These are phyloP conservation scores for Mycosarcoma mackinlayi DNA, from an alignment of 1,284 basidiomycete genomes.

Conservation along the genomic window DNA sequence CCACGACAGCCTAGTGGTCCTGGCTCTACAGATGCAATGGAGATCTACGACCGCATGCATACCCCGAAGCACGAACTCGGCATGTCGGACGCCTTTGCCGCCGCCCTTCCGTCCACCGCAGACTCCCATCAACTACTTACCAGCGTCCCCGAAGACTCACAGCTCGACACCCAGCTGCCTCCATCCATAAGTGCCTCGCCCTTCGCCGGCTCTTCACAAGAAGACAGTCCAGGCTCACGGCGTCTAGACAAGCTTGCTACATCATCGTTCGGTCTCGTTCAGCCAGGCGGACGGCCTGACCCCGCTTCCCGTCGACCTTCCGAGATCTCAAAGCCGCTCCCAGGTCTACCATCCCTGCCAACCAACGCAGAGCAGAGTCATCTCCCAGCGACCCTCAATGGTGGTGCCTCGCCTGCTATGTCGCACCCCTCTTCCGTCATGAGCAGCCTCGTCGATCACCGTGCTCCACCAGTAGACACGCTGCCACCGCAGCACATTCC, in stretches of 20 bases:
- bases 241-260: slow-evolving; percentile 26
- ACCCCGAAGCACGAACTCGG: slow-evolving; percentile 46
- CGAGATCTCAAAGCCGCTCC: slow-evolving; percentile 46
- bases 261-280: slow-evolving; percentile 40
- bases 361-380: slow-evolving; percentile 38
- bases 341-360: slow-evolving; percentile 29
- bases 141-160: slow-evolving; percentile 57
- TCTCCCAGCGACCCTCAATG: slow-evolving; percentile 21
- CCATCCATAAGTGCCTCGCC: slow-evolving; percentile 8
- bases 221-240: slow-evolving; percentile 15
- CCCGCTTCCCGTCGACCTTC: slow-evolving; percentile 14
- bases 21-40: slow-evolving; percentile 57
- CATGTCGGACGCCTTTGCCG: slow-evolving; percentile 27
- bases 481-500: slow-evolving; percentile 60
- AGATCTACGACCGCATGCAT: slow-evolving; percentile 51
- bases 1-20: slow-evolving; percentile 48
- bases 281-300: slow-evolving; percentile 38
- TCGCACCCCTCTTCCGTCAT: slow-evolving; percentile 3
- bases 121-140: slow-evolving; percentile 36
- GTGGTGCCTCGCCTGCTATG: slow-evolving; percentile 1
- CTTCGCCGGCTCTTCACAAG: slow-evolving; percentile 11
- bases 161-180: slow-evolving; percentile 30
- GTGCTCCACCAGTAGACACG: slow-evolving; percentile 11
- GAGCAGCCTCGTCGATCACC: slow-evolving; percentile 17
- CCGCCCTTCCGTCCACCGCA: slow-evolving; percentile 11